These are phyloP conservation scores for Cystofilobasidium bisporidii DNA, from an alignment of 768 basidiomycete genomes.

Conservation along the genomic window DNA sequence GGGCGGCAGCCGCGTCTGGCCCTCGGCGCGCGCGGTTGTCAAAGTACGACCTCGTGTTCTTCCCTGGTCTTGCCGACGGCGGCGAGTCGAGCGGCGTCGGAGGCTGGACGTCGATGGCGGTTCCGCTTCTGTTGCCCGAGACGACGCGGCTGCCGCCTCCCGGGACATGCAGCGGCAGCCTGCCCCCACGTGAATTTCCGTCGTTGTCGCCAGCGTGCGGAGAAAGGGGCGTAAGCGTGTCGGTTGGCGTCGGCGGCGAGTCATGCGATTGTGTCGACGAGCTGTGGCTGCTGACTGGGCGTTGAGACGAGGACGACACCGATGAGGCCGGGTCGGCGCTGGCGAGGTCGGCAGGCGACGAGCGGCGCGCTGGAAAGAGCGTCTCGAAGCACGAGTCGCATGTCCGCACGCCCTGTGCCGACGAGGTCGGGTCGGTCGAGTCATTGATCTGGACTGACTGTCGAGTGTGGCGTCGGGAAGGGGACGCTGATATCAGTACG, in stretches of 20 bases:
- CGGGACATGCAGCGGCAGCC: too few species aligned
- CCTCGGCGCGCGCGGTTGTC: not conserved
- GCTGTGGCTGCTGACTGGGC: not conserved
- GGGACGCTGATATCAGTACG: too few species aligned
- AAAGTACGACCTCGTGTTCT: not conserved
- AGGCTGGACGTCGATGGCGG: not conserved
- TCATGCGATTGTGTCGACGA: not conserved
- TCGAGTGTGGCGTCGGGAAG: constrained; percentile 10
- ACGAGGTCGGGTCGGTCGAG: constrained; percentile 43
- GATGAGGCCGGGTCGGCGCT: not conserved
- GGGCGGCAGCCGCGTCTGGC: not conserved
- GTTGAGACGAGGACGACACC: not conserved
- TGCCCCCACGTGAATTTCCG: too few species aligned
- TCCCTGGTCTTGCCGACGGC: not conserved
- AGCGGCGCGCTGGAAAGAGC: constrained; percentile 48
- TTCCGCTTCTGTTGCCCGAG: not conserved
- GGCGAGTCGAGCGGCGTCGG: not conserved
- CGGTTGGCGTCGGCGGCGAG: not conserved
- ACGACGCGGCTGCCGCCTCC: too few species aligned
- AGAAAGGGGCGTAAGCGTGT: not conserved
- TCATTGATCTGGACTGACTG: constrained; percentile 80
- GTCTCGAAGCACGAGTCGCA: constrained; percentile 80
- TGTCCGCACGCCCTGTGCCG: constrained; percentile 59
- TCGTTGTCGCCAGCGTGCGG: not conserved
- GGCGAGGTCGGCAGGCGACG: not conserved